phyloP scores from a whole-genome alignment of 495 filamentous ascomycete species.

The Cercophora sp. region DNA sequence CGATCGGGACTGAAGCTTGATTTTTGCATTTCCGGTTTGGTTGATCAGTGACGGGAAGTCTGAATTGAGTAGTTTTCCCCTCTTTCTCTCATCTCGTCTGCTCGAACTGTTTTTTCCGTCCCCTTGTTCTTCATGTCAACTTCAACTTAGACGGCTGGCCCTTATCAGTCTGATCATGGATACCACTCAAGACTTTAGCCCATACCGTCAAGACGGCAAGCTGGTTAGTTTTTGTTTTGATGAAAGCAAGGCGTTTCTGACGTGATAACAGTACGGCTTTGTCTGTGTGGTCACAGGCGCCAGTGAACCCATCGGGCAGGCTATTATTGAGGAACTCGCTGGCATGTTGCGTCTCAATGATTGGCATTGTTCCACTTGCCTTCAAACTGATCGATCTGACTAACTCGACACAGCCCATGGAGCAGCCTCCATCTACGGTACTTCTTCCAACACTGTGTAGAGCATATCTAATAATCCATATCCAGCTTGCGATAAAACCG shows the following conservation, averaged over 20 bases:
- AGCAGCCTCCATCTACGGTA: slow-evolving; percentile 59
- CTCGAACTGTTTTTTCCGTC: background rate
- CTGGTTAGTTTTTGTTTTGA: slow-evolving; percentile 47
- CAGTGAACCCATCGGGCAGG: slow-evolving; percentile 53
- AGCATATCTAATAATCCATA: too few relatives aligned
- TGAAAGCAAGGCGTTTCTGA: too few relatives aligned
- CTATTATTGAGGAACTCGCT: slow-evolving; percentile 55
- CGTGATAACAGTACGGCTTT: slow-evolving; percentile 53
- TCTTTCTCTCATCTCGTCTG: background rate
- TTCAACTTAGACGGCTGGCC: background rate
- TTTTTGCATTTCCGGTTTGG: slow-evolving; percentile 11
- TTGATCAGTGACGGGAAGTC: too few relatives aligned
- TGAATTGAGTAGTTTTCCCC: too few relatives aligned
- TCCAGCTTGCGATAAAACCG: slow-evolving; percentile 31
- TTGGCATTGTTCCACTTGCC: too few relatives aligned
- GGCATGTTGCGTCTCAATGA: too few relatives aligned
- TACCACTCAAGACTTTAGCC: slow-evolving; percentile 45
- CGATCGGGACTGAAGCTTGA: background rate
- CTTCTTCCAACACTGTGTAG: too few relatives aligned
- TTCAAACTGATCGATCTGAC: too few relatives aligned
- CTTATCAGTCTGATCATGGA: background rate
- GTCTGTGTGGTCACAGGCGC: slow-evolving; percentile 60
- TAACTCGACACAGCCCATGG: too few relatives aligned
- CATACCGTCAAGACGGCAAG: slow-evolving; percentile 57
- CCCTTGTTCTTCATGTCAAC: background rate